Conservation (phyloP, 2,329 filamentous ascomycete genomes). For the Ciborinia camelliae region DNA sequence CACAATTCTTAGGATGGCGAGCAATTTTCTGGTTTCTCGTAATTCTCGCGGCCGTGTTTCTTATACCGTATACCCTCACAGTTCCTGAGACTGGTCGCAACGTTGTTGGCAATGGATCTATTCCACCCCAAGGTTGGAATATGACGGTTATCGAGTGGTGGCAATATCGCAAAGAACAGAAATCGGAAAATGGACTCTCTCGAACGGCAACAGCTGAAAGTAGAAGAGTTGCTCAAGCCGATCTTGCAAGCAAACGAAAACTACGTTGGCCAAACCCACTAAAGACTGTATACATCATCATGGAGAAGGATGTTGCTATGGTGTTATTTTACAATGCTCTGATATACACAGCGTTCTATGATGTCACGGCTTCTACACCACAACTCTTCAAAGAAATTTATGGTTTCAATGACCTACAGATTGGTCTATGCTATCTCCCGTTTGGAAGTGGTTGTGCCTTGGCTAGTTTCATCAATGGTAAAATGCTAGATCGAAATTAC, state of each 20-base stretch:
- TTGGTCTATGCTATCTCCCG: slow-evolving; percentile 41
- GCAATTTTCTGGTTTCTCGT: slow-evolving; percentile 53
- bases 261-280: slow-evolving; percentile 56
- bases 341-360: slow-evolving; percentile 55
- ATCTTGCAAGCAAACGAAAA: slow-evolving; percentile 41
- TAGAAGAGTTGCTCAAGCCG: slow-evolving; percentile 36
- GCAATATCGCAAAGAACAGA: slow-evolving; percentile 29
- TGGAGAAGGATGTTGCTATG: slow-evolving; percentile 56
- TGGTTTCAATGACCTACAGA: slow-evolving; percentile 36
- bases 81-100: slow-evolving; percentile 38
- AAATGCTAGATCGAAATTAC: slow-evolving; percentile 64
- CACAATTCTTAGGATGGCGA: slow-evolving; percentile 48
- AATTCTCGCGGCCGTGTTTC: slow-evolving; percentile 42
- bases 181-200: slow-evolving; percentile 29
- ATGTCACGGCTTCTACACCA: slow-evolving; percentile 50
- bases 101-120: slow-evolving; percentile 43
- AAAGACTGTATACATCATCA: slow-evolving; percentile 50
- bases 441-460: slow-evolving; percentile 49
- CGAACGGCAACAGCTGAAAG: slow-evolving; percentile 37
- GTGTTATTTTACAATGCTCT: slow-evolving; percentile 52
- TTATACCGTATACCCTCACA: slow-evolving; percentile 39
- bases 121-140: slow-evolving; percentile 57
- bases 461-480: slow-evolving; percentile 54
- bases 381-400: slow-evolving; percentile 42
- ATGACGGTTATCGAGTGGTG: slow-evolving; percentile 51